phyloP scores from a whole-genome alignment of 2,329 filamentous ascomycete genomes.

The Lecanoromycetidae sp. region DNA sequence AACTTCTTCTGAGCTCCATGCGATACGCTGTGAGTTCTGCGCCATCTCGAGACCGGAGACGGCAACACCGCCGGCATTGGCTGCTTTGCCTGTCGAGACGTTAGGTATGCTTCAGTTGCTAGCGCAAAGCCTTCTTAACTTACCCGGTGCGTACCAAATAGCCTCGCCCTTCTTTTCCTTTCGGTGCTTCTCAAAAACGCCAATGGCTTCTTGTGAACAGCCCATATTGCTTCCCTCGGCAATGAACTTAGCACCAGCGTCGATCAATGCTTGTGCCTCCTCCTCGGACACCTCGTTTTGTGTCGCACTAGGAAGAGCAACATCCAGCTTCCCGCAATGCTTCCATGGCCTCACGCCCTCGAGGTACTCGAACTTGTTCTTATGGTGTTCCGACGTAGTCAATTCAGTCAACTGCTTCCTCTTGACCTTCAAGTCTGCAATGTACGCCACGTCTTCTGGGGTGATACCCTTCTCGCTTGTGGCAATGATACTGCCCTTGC shows the following conservation, averaged over 20 bases:
- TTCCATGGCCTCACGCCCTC: slow-evolving; percentile 81
- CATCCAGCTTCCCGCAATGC: slow-evolving; percentile 78
- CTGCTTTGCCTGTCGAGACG: slow-evolving; percentile 56
- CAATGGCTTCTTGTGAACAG: slow-evolving; percentile 89
- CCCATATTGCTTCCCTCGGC: slow-evolving; percentile 99
- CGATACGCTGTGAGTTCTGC: slow-evolving; percentile 81
- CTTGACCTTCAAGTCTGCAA: slow-evolving; percentile 75
- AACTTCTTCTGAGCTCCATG: slow-evolving; percentile 81
- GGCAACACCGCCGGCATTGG: slow-evolving; percentile 94
- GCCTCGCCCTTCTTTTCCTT: slow-evolving; percentile 55
- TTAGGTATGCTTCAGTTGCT: not conserved
- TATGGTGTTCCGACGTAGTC: slow-evolving; percentile 42
- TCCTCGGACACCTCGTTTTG: slow-evolving; percentile 95
- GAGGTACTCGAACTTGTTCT: slow-evolving; percentile 69
- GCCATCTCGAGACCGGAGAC: slow-evolving; percentile 98
- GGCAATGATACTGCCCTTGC: slow-evolving; percentile 70
- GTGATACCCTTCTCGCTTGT: slow-evolving; percentile 60
- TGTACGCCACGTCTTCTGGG: slow-evolving; percentile 63
- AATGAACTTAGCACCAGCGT: slow-evolving; percentile 66
- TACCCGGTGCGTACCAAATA: slow-evolving; percentile 83
- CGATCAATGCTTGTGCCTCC: slow-evolving; percentile 73
- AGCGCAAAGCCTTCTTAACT: not conserved
- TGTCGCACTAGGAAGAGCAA: slow-evolving; percentile 84
- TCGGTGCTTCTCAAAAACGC: slow-evolving; percentile 73
- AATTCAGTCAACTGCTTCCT: slow-evolving; percentile 71